Evolutionary conservation across 306 rosid genomes (phyloP).

Genomic region (Vicia villosa): DNA sequence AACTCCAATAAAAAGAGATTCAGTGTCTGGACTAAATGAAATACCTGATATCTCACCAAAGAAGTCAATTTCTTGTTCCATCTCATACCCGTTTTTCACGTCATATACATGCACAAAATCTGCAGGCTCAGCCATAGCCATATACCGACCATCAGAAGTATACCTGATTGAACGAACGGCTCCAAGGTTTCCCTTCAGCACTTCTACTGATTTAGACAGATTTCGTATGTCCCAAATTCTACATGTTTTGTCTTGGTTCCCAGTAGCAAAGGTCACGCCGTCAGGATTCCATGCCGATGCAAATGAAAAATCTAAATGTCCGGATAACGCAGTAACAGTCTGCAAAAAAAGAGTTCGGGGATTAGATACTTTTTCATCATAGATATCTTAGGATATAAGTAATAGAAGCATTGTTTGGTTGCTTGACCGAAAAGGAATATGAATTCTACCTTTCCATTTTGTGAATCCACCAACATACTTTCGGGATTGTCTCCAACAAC

Average conservation of each 20-base stretch:
- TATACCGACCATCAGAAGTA: slow-evolving; percentile 66
- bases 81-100: slow-evolving; percentile 61
- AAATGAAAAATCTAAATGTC: slow-evolving; percentile 81
- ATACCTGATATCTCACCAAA: slow-evolving; percentile 84
- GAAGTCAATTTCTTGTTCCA: slow-evolving; percentile 78
- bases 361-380: slow-evolving; percentile 11
- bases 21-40: slow-evolving; percentile 86
- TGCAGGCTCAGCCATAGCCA: slow-evolving; percentile 85
- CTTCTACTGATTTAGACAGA: slow-evolving; percentile 69
- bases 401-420: not conserved
- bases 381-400: slow-evolving; percentile 9
- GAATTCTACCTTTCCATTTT: slow-evolving; percentile 68
- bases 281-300: slow-evolving; percentile 85
- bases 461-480: slow-evolving; percentile 74
- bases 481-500: slow-evolving; percentile 84
- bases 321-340: slow-evolving; percentile 51
- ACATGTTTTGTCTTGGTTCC: slow-evolving; percentile 88
- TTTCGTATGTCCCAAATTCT: slow-evolving; percentile 78
- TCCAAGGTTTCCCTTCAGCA: slow-evolving; percentile 75
- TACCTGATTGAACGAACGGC: slow-evolving; percentile 73
- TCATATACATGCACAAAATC: slow-evolving; percentile 82
- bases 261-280: slow-evolving; percentile 74
- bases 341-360: slow-evolving; percentile 39
- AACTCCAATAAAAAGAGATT: slow-evolving; percentile 72
- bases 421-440: slow-evolving; percentile 5